Conservation (phyloP, 371 early-diverging fungal species). For the Apophysomyces elegans region DNA sequence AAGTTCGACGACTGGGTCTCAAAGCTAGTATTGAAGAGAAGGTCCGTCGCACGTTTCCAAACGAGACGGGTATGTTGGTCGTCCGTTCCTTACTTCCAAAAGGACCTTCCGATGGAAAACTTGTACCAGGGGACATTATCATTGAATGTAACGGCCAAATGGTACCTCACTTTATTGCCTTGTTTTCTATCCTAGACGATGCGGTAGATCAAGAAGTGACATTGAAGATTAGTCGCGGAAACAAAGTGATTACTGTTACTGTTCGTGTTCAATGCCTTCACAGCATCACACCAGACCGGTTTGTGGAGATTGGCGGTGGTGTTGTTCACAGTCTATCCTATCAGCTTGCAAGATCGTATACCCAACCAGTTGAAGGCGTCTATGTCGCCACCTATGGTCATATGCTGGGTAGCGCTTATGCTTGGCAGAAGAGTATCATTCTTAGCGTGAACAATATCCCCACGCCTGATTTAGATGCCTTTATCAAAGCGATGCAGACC, state of each 20-base stretch:
- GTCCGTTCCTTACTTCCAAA: constrained; percentile 72
- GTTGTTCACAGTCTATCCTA: constrained; percentile 83
- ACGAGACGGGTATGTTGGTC: constrained; percentile 80
- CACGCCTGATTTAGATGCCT: constrained; percentile 79
- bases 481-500: constrained; percentile 67
- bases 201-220: constrained; percentile 62
- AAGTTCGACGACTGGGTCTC: constrained; percentile 65
- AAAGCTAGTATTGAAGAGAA: constrained; percentile 63
- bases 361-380: constrained; percentile 79
- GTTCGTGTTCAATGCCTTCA: constrained; percentile 80
- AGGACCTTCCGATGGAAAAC: constrained; percentile 65
- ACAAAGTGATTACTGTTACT: constrained; percentile 52
- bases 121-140: constrained; percentile 77
- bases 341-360: constrained; percentile 80
- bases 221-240: constrained; percentile 74
- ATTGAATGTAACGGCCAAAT: constrained; percentile 63
- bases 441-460: constrained; percentile 71
- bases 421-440: constrained; percentile 71
- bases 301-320: constrained; percentile 86
- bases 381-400: constrained; percentile 80
- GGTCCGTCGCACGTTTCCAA: constrained; percentile 59
- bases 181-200: constrained; percentile 70
- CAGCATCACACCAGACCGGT: constrained; percentile 69
- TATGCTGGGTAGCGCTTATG: constrained; percentile 66
- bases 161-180: constrained; percentile 72